Base-by-base conservation (phyloP, 2,329 filamentous ascomycete species). In the Bipolaris zeicola region DNA sequence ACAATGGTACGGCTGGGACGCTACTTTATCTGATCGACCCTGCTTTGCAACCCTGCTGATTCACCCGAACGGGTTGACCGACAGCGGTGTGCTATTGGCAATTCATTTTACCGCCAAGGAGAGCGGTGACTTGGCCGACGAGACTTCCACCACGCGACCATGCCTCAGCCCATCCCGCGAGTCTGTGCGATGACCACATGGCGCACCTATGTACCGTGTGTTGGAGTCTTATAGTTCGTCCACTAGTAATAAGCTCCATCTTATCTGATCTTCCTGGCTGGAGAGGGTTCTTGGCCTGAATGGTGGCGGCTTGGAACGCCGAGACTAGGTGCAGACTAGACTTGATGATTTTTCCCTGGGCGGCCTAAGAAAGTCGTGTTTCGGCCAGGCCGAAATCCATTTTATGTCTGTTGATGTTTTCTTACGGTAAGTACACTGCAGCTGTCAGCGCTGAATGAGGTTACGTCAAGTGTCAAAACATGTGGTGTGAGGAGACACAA, bases 281-380 rank as follows among this genome's bases (percentile, higher is more conserved):
- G 20, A n/a, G 36, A 14, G 6, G 8, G 6, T 42, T 5, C 57
- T 53, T 57, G 51, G 55, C 48, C 31, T 37, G 22, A 16, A 34
- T 16, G 14, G 42, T 49, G 45, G 45, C 46, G 51, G 24, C 48
- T 54, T 49, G 53, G 53, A 28, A 22, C 28, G 20, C 33, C n/a
- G 47, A n/a, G 24, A 46, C 50, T 60, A 52, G 50, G 57, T 62
- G 57, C 60, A 36, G 42, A 50, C 37, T 51, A 28, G 37, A 22
- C 41, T 37, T n/a, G 44, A 53, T 28, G 18, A 18, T 28, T 33
- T 57, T 43, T 48, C 14, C 38, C 10, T 11, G 24, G 37, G 44
- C 24, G 33, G 50, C 54, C 43, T 57, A 31, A 20, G 16, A 20
- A 38, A 11, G 10, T 14, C 31, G 20, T 22, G 5, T 8, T 22